Percentiles rank a stretch among this genome's conserved stretches.
Evolutionary conservation across 192 early-diverging fungal genomes (phyloP).

Genomic region (Neocallimastix lanati): DNA sequence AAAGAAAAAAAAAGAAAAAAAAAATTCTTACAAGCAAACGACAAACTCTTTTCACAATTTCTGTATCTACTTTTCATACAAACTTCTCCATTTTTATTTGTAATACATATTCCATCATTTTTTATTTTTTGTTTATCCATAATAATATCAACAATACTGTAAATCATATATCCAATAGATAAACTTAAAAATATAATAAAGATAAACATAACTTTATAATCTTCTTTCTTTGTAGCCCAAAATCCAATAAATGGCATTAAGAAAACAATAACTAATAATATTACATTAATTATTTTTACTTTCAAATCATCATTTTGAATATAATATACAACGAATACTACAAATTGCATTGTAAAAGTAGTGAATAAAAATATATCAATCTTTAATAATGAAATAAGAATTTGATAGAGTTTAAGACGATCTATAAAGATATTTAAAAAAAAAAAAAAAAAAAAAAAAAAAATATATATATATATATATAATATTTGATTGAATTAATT

Average conservation of each 20-base stretch:
- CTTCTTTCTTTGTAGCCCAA: not conserved
- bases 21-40: not conserved
- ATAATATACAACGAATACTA: not conserved
- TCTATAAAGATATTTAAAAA: too few species aligned
- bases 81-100: not conserved
- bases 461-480: too few species aligned
- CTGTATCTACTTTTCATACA: not conserved
- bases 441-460: too few species aligned
- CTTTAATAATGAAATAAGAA: slow-evolving; percentile 65
- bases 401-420: slow-evolving; percentile 41
- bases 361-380: slow-evolving; percentile 70
- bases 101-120: too few species aligned
- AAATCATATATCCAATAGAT: not conserved
- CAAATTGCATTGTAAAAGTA: slow-evolving; percentile 23
- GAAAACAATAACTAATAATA: not conserved
- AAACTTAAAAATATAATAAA: not conserved
- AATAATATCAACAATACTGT: not conserved
- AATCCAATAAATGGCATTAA: not conserved
- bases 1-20: too few species aligned
- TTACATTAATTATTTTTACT: not conserved
- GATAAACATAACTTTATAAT: not conserved
- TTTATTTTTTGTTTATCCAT: not conserved
- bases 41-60: not conserved
- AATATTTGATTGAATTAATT: too few species aligned
- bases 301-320: not conserved